Evolutionary conservation across 2,329 filamentous ascomycete species (phyloP).

Genomic region (Talaromyces sp.): DNA sequence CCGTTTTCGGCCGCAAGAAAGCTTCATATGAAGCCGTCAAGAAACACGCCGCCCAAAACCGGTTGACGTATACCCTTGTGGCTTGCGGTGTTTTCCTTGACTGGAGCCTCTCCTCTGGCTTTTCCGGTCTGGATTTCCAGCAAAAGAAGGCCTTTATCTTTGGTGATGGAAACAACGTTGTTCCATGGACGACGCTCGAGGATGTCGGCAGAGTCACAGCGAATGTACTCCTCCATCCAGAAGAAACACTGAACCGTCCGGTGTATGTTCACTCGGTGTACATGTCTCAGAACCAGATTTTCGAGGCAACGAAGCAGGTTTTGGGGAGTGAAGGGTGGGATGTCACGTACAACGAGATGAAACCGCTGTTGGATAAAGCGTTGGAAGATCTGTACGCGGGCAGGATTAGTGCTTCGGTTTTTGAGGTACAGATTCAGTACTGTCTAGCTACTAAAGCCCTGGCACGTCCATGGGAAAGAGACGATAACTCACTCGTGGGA

Average conservation of each 20-base stretch:
- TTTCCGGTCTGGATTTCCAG: constrained; percentile 6
- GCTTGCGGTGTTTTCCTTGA: constrained; percentile 13
- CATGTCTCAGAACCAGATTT: constrained; percentile 11
- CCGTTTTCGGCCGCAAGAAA: constrained; percentile 15
- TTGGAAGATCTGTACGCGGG: constrained; percentile 12
- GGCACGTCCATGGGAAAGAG: constrained; percentile 13
- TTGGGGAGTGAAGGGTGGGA: constrained; percentile 9
- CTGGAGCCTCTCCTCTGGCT: constrained; percentile 13
- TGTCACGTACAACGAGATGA: constrained; percentile 10
- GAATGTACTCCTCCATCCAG: constrained; percentile 9
- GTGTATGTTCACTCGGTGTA: constrained; percentile 14
- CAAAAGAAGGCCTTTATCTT: constrained; percentile 7
- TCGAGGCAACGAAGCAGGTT: constrained; percentile 6
- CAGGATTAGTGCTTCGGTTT: constrained; percentile 11
- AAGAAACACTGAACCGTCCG: constrained; percentile 13
- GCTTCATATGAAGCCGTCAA: constrained; percentile 15
- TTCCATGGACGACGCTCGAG: constrained; percentile 15
- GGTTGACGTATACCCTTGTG: constrained; percentile 13
- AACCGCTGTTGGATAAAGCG: constrained; percentile 11
- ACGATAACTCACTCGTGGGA: constrained; percentile 13
- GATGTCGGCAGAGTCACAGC: constrained; percentile 14
- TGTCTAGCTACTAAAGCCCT: constrained; percentile 12
- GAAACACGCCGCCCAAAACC: constrained; percentile 11
- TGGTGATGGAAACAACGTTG: constrained; percentile 11
- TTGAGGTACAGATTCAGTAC: constrained; percentile 15